Percentiles rank a stretch among this genome's conserved stretches.
Conservation (phyloP, 176 grass and related monocot species). For the Aegilops sharonensis region DNA sequence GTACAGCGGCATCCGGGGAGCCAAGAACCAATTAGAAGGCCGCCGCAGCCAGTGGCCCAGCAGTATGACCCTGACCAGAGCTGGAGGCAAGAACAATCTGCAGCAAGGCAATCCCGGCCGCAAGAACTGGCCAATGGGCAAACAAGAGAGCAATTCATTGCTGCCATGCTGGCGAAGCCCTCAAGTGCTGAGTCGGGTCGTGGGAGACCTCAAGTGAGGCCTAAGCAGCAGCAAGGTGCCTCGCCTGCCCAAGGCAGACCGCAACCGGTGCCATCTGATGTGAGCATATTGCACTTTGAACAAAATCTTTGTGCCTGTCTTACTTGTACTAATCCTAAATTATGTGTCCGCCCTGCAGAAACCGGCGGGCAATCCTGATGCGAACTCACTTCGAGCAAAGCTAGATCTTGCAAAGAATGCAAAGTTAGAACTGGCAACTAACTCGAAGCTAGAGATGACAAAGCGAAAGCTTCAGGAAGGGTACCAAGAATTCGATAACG, state of each 20-base stretch:
- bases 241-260: conserved; percentile 36
- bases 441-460: conserved; percentile 42
- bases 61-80: conserved; percentile 26
- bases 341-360: not conserved
- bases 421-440: conserved; percentile 19
- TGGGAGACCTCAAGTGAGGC: conserved; percentile 35
- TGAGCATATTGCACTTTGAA: conserved; percentile 15
- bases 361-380: conserved; percentile 5
- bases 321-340: not conserved
- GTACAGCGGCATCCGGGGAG: not conserved
- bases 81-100: conserved; percentile 52
- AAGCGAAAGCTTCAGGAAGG: conserved; percentile 73
- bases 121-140: conserved; percentile 22
- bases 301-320: not conserved
- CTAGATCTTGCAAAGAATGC: conserved; percentile 49
- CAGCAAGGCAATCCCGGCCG: conserved; percentile 15
- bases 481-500: conserved; percentile 69
- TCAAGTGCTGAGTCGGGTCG: conserved; percentile 27
- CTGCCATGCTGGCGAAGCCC: conserved; percentile 34
- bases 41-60: not conserved
- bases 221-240: conserved; percentile 38
- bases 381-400: conserved; percentile 45
- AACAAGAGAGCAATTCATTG: conserved; percentile 38
- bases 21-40: conserved; percentile 34
- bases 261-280: conserved; percentile 31